Base-by-base conservation (phyloP, 1,284 basidiomycete species). In the Mycena citricolor region DNA sequence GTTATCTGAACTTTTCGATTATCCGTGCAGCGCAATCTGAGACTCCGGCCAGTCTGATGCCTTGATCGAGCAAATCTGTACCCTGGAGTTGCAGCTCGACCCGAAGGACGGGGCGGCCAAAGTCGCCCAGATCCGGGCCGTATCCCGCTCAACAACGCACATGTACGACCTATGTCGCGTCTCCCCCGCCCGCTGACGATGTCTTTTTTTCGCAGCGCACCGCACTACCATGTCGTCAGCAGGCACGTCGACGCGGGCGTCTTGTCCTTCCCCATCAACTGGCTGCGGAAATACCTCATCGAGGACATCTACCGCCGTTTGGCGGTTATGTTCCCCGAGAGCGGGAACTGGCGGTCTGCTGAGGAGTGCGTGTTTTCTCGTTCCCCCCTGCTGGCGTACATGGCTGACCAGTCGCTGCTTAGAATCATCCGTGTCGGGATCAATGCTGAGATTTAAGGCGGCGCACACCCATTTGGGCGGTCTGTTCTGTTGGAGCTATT, bases 181-280 rank as follows among this genome's bases (percentile, higher is more conserved):
- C 37, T 33, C 17, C 33, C 21, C 8, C 6, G 4, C 5, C 10
- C 6, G 8, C 14, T n/a, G n/a, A n/a, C n/a, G n/a, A n/a, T n/a
- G n/a, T n/a, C n/a, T n/a, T n/a, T n/a, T 23, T 26, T 23, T 16
- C 32, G 4, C 49, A 82, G 80, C 37, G 70, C 80, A 4, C 81
- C 82, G 0, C 74, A 79, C 57, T 83, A 84, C 51, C 67, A 77
- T 49, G 71, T 83, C 30, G 60, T 71, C 21, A 77, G 76, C 52
- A 69, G 63, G 48, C 57, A 53, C 2, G 48, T 73, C 2, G 41
- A 61, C 8, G 59, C 52, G 12, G 63, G 68, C 1, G 57, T 57
- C 24, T 28, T 69, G 2, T 62, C 66, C 1, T 54, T 60, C 2
- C 44, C 71, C 6, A 51, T 69, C 13, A 72, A 73, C 47, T 76